Percentiles rank a stretch among this genome's conserved stretches.
Evolutionary conservation across 768 basidiomycete genomes (phyloP).

Genomic region (Serendipita sp.): DNA sequence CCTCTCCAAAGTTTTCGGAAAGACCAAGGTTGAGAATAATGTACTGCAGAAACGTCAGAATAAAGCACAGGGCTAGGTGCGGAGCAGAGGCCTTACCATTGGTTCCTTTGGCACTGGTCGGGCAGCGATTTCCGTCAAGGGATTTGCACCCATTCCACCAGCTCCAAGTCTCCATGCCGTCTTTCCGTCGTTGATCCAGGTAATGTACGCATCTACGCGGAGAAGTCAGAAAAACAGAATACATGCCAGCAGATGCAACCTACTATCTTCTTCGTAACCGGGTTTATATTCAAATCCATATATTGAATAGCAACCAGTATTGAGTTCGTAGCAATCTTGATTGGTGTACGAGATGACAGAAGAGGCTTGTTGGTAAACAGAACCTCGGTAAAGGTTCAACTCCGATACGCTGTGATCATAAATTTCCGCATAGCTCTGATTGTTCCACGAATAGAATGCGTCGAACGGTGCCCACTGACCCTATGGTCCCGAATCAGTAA

Average conservation of each 20-base stretch:
- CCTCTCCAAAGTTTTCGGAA: constrained; percentile 58
- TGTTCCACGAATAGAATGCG: constrained; percentile 49
- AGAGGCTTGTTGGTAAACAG: constrained; percentile 67
- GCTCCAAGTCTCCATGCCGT: constrained; percentile 55
- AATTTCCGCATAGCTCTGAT: constrained; percentile 37
- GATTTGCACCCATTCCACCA: constrained; percentile 45
- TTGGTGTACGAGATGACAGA: constrained; percentile 58
- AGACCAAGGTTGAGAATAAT: constrained; percentile 76
- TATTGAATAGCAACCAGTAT: constrained; percentile 35
- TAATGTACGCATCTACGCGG: constrained; percentile 37
- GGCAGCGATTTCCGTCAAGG: constrained; percentile 39
- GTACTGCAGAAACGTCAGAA: constrained; percentile 31
- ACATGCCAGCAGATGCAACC: constrained; percentile 9
- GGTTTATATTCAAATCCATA: constrained; percentile 77
- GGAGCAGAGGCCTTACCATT: constrained; percentile 32
- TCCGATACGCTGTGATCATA: constrained; percentile 31
- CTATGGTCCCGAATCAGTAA: constrained; percentile 19
- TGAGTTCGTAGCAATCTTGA: constrained; percentile 46
- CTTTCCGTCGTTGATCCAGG: constrained; percentile 52
- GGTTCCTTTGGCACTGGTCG: constrained; percentile 71
- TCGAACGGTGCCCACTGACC: constrained; percentile 44
- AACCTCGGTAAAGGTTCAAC: constrained; percentile 57
- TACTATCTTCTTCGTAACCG: constrained; percentile 52
- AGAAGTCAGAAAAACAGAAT: too few relatives aligned
- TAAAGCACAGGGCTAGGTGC: not conserved